A percentile compares a stretch with the other conserved stretches of the same genome.
phyloP scores from a whole-genome alignment of 192 early-diverging fungal genomes.

The Thamnidium elegans region DNA sequence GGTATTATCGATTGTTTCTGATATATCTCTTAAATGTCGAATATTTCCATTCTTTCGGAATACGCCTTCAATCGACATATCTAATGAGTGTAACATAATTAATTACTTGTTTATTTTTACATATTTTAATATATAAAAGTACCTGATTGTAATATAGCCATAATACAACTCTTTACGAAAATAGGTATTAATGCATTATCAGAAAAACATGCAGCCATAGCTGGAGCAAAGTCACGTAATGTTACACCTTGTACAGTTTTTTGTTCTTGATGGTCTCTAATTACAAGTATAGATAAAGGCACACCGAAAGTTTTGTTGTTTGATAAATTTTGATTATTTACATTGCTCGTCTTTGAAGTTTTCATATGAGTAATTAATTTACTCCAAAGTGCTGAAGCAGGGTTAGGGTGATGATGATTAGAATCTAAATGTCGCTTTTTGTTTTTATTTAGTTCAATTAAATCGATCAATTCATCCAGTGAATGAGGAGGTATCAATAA shows the following conservation, averaged over 20 bases:
- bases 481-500: conserved; percentile 64
- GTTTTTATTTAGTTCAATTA: conserved; percentile 70
- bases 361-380: conserved; percentile 15
- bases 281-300: background rate
- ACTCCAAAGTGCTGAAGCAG: conserved; percentile 1
- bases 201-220: conserved; percentile 45
- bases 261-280: background rate
- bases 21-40: conserved; percentile 79
- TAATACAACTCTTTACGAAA: conserved; percentile 80
- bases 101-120: conserved; percentile 8
- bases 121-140: background rate
- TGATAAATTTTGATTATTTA: background rate
- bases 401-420: too few relatives aligned
- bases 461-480: conserved; percentile 70
- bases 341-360: background rate
- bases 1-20: conserved; percentile 71
- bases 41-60: conserved; percentile 99
- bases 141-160: conserved; percentile 71
- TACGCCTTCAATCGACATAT: conserved; percentile 87
- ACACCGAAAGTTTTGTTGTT: conserved; percentile 6
- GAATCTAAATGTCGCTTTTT: background rate
- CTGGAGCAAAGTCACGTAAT: background rate
- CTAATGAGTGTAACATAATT: conserved; percentile 35
- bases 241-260: background rate
- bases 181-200: conserved; percentile 70